Evolutionary conservation across 2,329 filamentous ascomycete species (phyloP), one percentile per base, ranked within the genome.

Genomic region (Geosmithia morbida): DNA sequence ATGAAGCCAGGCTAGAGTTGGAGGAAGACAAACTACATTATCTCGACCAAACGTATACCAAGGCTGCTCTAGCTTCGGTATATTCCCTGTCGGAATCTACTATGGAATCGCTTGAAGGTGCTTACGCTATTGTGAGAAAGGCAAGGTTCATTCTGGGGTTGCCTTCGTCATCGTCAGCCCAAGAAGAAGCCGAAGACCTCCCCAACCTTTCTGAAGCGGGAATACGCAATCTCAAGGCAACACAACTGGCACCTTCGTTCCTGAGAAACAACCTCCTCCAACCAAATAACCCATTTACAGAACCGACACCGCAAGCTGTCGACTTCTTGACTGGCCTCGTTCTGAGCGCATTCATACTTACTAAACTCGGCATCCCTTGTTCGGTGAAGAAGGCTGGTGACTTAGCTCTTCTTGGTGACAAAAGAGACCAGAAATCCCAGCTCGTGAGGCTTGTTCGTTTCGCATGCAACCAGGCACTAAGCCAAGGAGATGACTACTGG

Each of bases 401-500:
- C 52, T 64, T 89, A 42, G 74, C 73, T 13, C 73, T 89, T 49
- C 66, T 81, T 11, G 71, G 74, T 50, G 76, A 83, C 53, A 69
- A 72, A 46, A 67, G 72, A 5, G 83, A 87, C 51, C 85, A 89
- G 56, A 74, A 73, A 46, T 61, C 66, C 1, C 70, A 83, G 44
- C 69, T 81, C 4, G 61, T 69, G 17, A 79, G 74, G 51, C 66
- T 83, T n/a, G 66, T 87, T 46, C 72, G 74, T 50, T 63, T 66
- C 2, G 56, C 82, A 19, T 59, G 66, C 45, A 64, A 62, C 44
- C 70, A 69, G 48, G 67, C 68, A 13, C 66, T 73, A 2, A 78
- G 73, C 50, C 72, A 70, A 37, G 79, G 85, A 47, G 80, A 85
- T 50, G 70, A 70, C 33, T 77, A 75, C 51, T 85, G 82, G 81